Base-by-base conservation (phyloP, 169 alveolate genomes). In the Cryptosporidium bovis region DNA sequence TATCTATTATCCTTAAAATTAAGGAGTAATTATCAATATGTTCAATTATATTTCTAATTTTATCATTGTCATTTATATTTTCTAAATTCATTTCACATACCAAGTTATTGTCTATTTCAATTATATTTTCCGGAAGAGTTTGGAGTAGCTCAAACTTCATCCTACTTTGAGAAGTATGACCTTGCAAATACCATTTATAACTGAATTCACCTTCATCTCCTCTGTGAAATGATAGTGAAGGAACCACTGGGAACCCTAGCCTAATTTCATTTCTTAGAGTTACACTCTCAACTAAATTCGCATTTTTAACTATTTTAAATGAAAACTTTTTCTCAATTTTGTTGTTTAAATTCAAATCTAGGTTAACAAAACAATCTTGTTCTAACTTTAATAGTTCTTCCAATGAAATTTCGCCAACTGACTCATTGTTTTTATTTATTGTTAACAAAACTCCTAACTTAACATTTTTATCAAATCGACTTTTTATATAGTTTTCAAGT, bases 181-280 rank as follows among this genome's bases (percentile, higher is more conserved):
- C 13, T 36, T 44, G 40, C 18, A 77, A 20, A 60, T 77, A 77
- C 87, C 87, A 77, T 15, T 34, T 62, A 60, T 60, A 77, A 40
- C 50, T 24, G 46, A 77, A 60, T 18, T 77, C 48, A 16, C 16
- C 50, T 6, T 27, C 16, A 10, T n/a, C 15, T 4, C 87, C 87
- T 15, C 40, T 77, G 7, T 20, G 40, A 8, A 77, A 60, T 36
- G 64, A 58, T 44, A 77, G 5, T 12, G 24, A 56, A 18, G 87
- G 87, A 13, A 77, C 87, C 7, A 77, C 64, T 1, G 87, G 71
- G 5, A 62, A n/a, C 13, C 87, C 87, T 71, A 56, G 56, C 44
- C 58, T 77, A 10, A 77, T 77, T 60, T 77, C 87, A 2, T 62
- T 77, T 62, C 48, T 77, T 40, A 77, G n/a, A 16, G 24, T 44